Evolutionary conservation across 768 basidiomycete species (phyloP), one percentile per base, ranked within the genome.

Genomic region (Rhodotorula graminis): DNA sequence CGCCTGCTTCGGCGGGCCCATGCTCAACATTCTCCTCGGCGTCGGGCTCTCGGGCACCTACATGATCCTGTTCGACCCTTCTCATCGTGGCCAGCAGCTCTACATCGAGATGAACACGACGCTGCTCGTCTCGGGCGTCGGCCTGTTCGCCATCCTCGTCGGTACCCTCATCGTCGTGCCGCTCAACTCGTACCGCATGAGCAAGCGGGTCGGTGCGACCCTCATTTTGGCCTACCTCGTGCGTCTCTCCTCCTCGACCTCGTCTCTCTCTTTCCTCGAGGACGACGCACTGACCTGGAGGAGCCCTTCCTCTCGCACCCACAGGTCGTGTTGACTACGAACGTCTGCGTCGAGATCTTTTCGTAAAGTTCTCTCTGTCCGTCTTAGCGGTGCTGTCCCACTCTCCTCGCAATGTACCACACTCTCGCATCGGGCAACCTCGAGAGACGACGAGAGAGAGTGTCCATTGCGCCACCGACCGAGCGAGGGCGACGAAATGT

Each of bases 41-140:
- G 85, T 98, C 68, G 96, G 96, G 31, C 85, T 95, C 64, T 93
- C 93, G 0, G 95, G 96, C 12, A 87, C 90, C 7, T 91, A 92
- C 79, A 85, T 94, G 77, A 91, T 90, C 73, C 82, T 86, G 49
- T n/a, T 60, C 37, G 33, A n/a, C 49, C 84, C 89, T 64, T 87
- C 86, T 6, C 70, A 77, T 33, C 19, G 65, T 44, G 72, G 73
- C 27, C 58, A 86, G 58, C 87, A 91, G 23, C 60, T 14, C 80
- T 77, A 82, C n/a, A 85, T 98, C 31, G 83, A 88, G 57, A 90
- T 96, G 80, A 89, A 90, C 25, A 86, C 85, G 0, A 95, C 93
- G 2, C 85, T 98, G 58, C 83, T 93, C 80, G 89, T 93, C 75
- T 94, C 91, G 79, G 84, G 88, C 12, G 81, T 89, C 11, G 93